Evolutionary conservation across 1,139 yeast species (phyloP).

Genomic region (Spencermartinsiella ligniputridi): DNA sequence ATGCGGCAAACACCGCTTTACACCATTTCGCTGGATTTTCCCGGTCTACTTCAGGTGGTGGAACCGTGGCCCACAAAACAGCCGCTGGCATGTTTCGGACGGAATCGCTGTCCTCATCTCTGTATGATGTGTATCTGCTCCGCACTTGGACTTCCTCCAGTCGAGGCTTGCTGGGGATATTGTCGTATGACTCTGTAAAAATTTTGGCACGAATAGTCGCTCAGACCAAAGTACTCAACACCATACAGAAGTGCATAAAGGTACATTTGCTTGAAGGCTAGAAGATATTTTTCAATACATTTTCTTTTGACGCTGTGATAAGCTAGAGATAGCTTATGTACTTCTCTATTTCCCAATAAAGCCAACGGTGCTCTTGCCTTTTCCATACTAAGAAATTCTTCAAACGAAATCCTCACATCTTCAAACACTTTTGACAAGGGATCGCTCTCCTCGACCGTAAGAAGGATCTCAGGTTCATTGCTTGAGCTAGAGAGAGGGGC

Average conservation of each 20-base stretch:
- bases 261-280: not conserved
- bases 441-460: not conserved
- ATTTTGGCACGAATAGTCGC: not conserved
- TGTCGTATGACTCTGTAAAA: not conserved
- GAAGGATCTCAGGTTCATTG: not conserved
- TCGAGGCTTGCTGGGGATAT: not conserved
- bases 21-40: too few species aligned
- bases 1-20: too few species aligned
- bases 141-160: not conserved
- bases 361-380: not conserved
- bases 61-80: not conserved
- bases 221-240: not conserved
- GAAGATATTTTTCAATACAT: not conserved
- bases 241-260: not conserved
- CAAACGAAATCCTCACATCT: conserved; percentile 3
- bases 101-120: not conserved
- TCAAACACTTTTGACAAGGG: not conserved
- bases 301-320: not conserved
- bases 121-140: not conserved
- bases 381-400: not conserved
- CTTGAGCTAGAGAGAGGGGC: not conserved
- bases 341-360: not conserved
- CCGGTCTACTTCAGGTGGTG: too few species aligned
- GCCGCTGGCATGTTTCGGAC: not conserved
- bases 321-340: too few species aligned